Evolutionary conservation across 495 filamentous ascomycete species (phyloP), one percentile per base, ranked within the genome.

Genomic region (Corynascus novoguineensis): DNA sequence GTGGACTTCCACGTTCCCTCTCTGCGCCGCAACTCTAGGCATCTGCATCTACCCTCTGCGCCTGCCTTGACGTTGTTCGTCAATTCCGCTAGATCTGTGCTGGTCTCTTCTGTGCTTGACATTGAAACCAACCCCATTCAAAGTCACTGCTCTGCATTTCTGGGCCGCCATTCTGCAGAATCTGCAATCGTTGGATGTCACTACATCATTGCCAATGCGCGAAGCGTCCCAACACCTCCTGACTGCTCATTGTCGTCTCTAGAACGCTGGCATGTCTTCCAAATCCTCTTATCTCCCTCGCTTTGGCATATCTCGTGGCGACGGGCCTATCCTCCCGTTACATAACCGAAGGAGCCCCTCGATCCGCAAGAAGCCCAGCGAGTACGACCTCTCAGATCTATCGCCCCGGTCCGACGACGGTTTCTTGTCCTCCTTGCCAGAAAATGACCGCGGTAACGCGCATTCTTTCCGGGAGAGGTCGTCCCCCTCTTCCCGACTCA

Each of bases 381-480:
- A 76, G 51, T 73, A 76, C 60, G 66, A 72, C 50, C 61, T 78
- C 19, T 57, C 65, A 24, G 71, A 77, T 6, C 64, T 78, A 6
- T 74, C 73, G 9, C 74, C 75, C 2, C 64, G 63, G 45, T 67
- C 74, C 9, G 72, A 75, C 31, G 61, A 75, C 46, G 63, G 55
- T 6, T 55, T 73, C 15, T 62, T 73, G 4, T 57, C 60, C 8
- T 46, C 58, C 32, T 57, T 62, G 5, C 46, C 40, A 6, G 19
- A 14, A 2, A 49, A 45, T 2, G 42, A 14, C 17, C 46, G 35
- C 28, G 60, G 29, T 11, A 21, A 11, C 15, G 19, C 32, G 4
- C 37, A 57, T 10, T 48, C 55, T 28, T 41, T 27, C 12, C 35
- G 37, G 32, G 52, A 60, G 17, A 60, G 51, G 21, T 29, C 53